Evolutionary conservation across 2,329 filamentous ascomycete species (phyloP).

Genomic region (Aspergillus sojae): DNA sequence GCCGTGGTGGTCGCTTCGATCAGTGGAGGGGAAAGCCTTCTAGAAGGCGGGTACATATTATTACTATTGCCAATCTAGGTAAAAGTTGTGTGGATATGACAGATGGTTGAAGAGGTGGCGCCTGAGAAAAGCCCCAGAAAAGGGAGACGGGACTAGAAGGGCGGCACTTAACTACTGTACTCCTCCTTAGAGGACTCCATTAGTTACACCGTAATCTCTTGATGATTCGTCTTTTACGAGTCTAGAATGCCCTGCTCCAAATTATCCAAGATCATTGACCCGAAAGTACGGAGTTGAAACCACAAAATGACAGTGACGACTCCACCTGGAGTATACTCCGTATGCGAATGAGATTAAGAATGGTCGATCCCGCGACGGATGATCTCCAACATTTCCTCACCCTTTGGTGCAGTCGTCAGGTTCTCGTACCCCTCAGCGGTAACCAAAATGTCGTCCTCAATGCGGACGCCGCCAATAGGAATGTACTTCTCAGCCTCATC

Average conservation of each 20-base stretch:
- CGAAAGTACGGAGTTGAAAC: slow-evolving; percentile 3
- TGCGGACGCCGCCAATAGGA: slow-evolving; percentile 47
- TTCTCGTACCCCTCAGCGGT: slow-evolving; percentile 71
- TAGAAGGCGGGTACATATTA: background rate
- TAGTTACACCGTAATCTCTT: background rate
- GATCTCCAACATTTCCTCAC: slow-evolving; percentile 54
- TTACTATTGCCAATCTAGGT: background rate
- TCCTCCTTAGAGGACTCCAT: background rate
- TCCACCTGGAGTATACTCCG: background rate
- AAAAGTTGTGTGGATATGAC: background rate
- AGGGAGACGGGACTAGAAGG: slow-evolving; percentile 1
- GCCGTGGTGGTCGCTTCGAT: background rate
- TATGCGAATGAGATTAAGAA: slow-evolving; percentile 6
- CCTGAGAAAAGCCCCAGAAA: background rate
- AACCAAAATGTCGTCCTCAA: slow-evolving; percentile 67
- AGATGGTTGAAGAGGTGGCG: background rate
- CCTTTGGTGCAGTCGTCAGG: slow-evolving; percentile 71
- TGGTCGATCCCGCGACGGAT: slow-evolving; percentile 33
- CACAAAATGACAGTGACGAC: background rate
- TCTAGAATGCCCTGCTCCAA: background rate
- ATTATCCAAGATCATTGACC: background rate
- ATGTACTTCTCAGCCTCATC: slow-evolving; percentile 43
- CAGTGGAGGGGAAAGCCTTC: background rate
- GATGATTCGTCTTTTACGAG: background rate
- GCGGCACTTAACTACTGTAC: background rate